These are phyloP conservation scores for Suillus lakei DNA, from an alignment of 768 basidiomycete genomes.

Conservation along the genomic window DNA sequence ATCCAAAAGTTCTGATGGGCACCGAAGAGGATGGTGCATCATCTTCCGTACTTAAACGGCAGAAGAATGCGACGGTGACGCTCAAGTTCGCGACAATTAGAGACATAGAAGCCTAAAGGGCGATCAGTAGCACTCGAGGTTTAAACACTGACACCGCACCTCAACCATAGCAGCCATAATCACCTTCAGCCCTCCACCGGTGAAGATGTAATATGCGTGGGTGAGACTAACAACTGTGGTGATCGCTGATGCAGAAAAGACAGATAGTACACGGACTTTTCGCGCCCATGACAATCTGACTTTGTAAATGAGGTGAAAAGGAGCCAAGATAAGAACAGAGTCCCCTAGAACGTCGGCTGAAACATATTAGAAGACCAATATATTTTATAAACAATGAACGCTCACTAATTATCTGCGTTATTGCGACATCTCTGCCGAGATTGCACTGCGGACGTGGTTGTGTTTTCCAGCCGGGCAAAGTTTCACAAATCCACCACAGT, in stretches of 20 bases:
- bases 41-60: background rate
- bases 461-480: background rate
- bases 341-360: slow-evolving; percentile 56
- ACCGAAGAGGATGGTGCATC: background rate
- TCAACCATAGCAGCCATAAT: background rate
- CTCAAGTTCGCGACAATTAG: background rate
- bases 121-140: background rate
- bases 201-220: slow-evolving; percentile 42
- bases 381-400: background rate
- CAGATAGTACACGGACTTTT: slow-evolving; percentile 42
- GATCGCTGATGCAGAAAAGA: slow-evolving; percentile 59
- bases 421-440: background rate
- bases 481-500: background rate
- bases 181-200: background rate
- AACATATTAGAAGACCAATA: background rate
- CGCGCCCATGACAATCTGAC: slow-evolving; percentile 45
- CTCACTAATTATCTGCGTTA: background rate
- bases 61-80: background rate
- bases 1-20: background rate
- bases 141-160: background rate
- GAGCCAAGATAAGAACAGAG: slow-evolving; percentile 49
- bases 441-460: background rate
- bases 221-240: slow-evolving; percentile 50
- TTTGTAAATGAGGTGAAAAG: slow-evolving; percentile 48
- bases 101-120: background rate